These are phyloP conservation scores for Citrus sinensis DNA, from an alignment of 345 rosid genomes.

Conservation along the genomic window DVS_A1.0 CM039162.1:18909001-18909500, in stretches of 20 bases:
- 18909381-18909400: neutral
- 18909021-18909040: neutral
- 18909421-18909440: slow-evolving; percentile 95
- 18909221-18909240: slow-evolving; percentile 93
- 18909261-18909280: slow-evolving; percentile 77
- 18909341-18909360: neutral
- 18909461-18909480: slow-evolving; percentile 48
- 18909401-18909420: slow-evolving; percentile 74
- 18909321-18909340: slow-evolving; percentile 5
- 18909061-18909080: slow-evolving; percentile 90
- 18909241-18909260: slow-evolving; percentile 87
- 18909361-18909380: neutral
- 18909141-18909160: slow-evolving; percentile 47
- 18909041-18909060: slow-evolving; percentile 3
- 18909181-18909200: neutral
- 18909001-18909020: neutral
- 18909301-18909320: slow-evolving; percentile 55
- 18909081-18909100: slow-evolving; percentile 87
- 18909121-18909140: slow-evolving; percentile 93
- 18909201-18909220: slow-evolving; percentile 8
- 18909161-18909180: neutral
- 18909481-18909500: slow-evolving; percentile 15
- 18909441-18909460: slow-evolving; percentile 95
- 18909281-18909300: slow-evolving; percentile 76
- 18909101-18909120: slow-evolving; percentile 98